Evolutionary conservation across 164 flowering plant genomes (phyloP), one percentile per base, ranked within the genome.

Genomic region (Tetrastigma voinierianum): DNA sequence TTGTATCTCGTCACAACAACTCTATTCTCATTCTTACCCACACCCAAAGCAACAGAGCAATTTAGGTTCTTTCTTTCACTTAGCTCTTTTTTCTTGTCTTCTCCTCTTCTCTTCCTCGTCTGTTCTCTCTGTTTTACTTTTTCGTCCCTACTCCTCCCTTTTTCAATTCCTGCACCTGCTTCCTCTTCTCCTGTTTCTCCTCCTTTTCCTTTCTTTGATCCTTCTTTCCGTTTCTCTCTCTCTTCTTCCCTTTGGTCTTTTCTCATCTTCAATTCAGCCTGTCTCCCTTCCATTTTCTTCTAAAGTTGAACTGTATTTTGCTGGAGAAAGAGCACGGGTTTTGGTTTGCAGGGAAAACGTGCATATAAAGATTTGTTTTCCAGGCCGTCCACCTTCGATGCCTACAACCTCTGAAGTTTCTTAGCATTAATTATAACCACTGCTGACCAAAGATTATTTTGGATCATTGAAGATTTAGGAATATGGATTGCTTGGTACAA

Each of bases 241-340:
- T 44, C 25, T 24, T 40, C 57, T 25, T 25, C 40, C 73, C 52
- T 61, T 18, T 61, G 65, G 57, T 49, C 69, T 65, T 73, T 70
- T 43, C 17, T 44, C 57, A 14, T 58, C 57, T 68, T 68, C 46
- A 65, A 5, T 49, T 74, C 81, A n/a, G n/a, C n/a, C n/a, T n/a
- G 46, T 77, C 78, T 54, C 44, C 52, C 9, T 66, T 67, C 14
- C 57, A 58, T 20, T 70, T 51, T 59, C 59, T 62, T 47, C 32
- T 68, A 45, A 60, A 18, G 8, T 51, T 69, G 70, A 65, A 61
- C 51, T 52, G 71, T 61, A 69, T 76, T 59, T 48, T 56, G 52
- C 10, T 9, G 13, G 19, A 19, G 15, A 58, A 8, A 65, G 46
- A 59, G 32, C 1, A 17, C 9, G 23, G 1, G 23, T 20, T 7